These are phyloP conservation scores for Cladosporium sp. DNA, from an alignment of 2,329 filamentous ascomycete species.

Conservation along the genomic window DNA sequence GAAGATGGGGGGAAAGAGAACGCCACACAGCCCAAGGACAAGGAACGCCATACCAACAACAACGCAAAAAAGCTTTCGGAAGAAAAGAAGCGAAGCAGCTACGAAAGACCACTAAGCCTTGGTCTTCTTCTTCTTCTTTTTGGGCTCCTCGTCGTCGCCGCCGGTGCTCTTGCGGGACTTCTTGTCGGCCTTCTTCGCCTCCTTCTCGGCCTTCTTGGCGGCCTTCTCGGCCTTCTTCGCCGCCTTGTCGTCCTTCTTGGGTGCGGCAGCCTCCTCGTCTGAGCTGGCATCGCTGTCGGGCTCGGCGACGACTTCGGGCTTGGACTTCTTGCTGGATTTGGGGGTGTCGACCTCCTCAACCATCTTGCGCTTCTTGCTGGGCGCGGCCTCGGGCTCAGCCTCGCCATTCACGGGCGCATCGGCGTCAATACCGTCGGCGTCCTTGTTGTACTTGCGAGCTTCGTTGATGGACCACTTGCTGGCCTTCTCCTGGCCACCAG, in stretches of 20 bases:
- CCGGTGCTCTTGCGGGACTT: conserved; percentile 45
- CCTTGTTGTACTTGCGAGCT: conserved; percentile 87
- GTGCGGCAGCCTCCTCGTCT: conserved; percentile 16
- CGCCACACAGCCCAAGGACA: background rate
- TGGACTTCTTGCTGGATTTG: conserved; percentile 15
- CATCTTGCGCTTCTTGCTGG: conserved; percentile 38
- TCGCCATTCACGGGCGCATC: conserved; percentile 54
- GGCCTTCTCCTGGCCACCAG: conserved; percentile 62
- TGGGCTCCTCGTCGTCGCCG: conserved; percentile 45
- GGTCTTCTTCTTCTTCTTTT: conserved; percentile 58
- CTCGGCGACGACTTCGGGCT: conserved; percentile 15
- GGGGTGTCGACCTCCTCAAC: conserved; percentile 45
- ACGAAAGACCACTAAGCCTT: conserved; percentile 14
- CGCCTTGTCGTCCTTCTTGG: conserved; percentile 24
- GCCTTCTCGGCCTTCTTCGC: conserved; percentile 35
- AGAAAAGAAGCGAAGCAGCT: background rate
- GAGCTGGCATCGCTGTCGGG: conserved; percentile 19
- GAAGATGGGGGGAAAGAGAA: background rate
- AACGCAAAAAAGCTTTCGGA: background rate
- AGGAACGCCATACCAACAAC: background rate
- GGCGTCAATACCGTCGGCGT: conserved; percentile 78
- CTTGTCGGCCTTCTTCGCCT: conserved; percentile 26
- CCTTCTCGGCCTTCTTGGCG: conserved; percentile 29
- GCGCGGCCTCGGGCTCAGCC: conserved; percentile 41
- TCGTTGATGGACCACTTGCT: conserved; percentile 91